Base-by-base conservation (phyloP, 129 eudicot genomes). In the Saposhnikovia divaricata region DNA sequence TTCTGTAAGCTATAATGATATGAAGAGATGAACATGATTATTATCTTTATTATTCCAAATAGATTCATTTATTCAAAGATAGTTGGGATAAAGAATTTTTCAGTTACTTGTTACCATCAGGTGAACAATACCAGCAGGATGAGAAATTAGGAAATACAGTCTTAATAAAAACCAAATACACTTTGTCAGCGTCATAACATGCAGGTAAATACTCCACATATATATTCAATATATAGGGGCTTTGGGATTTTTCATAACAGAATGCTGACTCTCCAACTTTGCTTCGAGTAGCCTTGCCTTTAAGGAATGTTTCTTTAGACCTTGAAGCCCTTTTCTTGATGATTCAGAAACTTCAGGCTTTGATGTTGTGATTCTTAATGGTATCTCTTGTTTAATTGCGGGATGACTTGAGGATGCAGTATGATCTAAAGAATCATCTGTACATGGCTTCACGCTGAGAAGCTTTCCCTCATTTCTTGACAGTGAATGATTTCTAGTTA, bases 261-360 rank as follows among this genome's bases (percentile, higher is more conserved):
- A 81, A 21, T 82, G 81, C 83, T 78, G 89, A 14, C 90, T 83
- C 85, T 93, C 98, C 72, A 85, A 66, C 81, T 93, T 88, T 50
- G 98, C 98, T 81, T 91, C 97, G 28, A 93, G 89, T 70, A 93
- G 84, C 88, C 85, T 88, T 23, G 97, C 98, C 87, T 87, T 85
- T 86, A 93, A 84, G 3, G 98, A 86, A 82, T 88, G 88, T 70
- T 84, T 82, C 81, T 78, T 91, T 16, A 72, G 37, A 40, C 87
- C 85, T 73, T 44, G 82, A 45, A 81, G 74, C 81, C 85, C 34
- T 73, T 80, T 80, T 21, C 74, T 66, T 75, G 83, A 85, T 47
- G 81, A 76, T 80, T 88, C 93, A 3, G 80, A 55, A 16, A 51
- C 55, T 14, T 81, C 86, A 4, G 78, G 85, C 68, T 78, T 87